Conservation (phyloP, 1,284 basidiomycete species). For the Coniferiporia weirii region DNA sequence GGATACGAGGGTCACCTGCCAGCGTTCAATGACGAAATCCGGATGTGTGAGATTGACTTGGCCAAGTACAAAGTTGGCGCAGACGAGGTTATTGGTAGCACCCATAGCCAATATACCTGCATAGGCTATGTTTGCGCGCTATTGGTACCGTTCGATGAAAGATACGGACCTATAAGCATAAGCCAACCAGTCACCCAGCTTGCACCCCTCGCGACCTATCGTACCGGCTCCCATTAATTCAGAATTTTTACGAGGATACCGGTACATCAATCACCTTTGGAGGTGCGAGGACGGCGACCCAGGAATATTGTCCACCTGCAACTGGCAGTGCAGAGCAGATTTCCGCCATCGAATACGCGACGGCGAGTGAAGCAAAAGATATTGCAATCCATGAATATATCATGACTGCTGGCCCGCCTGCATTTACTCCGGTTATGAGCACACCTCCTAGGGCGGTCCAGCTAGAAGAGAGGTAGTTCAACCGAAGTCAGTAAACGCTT, state of each 20-base stretch:
- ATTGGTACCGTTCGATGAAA: neutral
- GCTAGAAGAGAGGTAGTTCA: neutral
- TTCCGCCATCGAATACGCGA: conserved; percentile 18
- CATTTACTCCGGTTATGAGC: conserved; percentile 17
- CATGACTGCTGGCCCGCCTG: conserved; percentile 19
- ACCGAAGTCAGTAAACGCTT: neutral
- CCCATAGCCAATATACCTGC: conserved; percentile 18
- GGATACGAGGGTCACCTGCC: conserved; percentile 15
- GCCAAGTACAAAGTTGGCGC: conserved; percentile 17
- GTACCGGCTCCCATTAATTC: neutral
- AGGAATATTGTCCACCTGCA: conserved; percentile 17
- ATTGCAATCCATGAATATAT: conserved; percentile 18
- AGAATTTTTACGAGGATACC: too few species aligned
- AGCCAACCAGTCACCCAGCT: conserved; percentile 18
- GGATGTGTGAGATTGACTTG: conserved; percentile 16
- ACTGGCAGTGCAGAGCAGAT: conserved; percentile 15
- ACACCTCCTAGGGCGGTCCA: conserved; percentile 18
- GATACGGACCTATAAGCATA: conserved; percentile 13
- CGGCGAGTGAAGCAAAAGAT: conserved; percentile 9
- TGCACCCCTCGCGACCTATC: conserved; percentile 11
- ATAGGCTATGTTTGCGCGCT: neutral
- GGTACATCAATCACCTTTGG: neutral
- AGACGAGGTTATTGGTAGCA: conserved; percentile 17
- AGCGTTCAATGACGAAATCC: conserved; percentile 15
- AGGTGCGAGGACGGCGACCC: conserved; percentile 15